phyloP scores from a whole-genome alignment of 192 early-diverging fungal genomes.

The Allomyces macrogynus region DNA sequence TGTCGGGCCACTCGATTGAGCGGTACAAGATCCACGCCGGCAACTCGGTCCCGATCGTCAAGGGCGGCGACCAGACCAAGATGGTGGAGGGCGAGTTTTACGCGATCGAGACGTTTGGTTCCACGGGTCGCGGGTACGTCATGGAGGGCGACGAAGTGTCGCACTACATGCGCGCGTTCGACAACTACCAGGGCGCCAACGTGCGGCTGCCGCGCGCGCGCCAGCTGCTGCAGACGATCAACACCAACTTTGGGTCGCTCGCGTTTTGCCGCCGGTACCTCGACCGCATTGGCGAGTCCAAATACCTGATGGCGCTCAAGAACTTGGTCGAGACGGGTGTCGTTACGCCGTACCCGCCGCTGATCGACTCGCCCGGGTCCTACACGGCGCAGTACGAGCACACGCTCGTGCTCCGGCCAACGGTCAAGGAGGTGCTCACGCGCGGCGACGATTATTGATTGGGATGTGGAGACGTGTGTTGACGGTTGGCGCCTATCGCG shows the following conservation, averaged over 20 bases:
- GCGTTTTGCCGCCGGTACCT: conserved; percentile 90
- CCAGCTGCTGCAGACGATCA: conserved; percentile 54
- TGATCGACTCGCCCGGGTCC: conserved; percentile 60
- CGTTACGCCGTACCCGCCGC: conserved; percentile 71
- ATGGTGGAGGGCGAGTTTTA: conserved; percentile 92
- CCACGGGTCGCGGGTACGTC: conserved; percentile 74
- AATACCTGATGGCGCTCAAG: conserved; percentile 70
- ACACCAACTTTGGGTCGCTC: conserved; percentile 78
- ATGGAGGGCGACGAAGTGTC: conserved; percentile 74
- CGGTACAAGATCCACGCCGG: conserved; percentile 81
- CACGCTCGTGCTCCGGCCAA: conserved; percentile 74
- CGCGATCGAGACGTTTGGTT: conserved; percentile 94
- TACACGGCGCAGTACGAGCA: conserved; percentile 97
- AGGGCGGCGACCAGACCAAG: conserved; percentile 64
- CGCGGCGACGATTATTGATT: conserved; percentile 49
- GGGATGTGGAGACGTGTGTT: no score
- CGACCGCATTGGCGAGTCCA: conserved; percentile 78
- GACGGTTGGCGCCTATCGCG: no score
- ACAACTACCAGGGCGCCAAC: conserved; percentile 20
- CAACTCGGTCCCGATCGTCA: conserved; percentile 89
- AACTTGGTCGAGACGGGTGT: conserved; percentile 64
- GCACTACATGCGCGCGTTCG: conserved; percentile 59
- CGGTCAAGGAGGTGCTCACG: conserved; percentile 62
- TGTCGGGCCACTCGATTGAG: conserved; percentile 88
- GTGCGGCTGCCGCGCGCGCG: conserved; percentile 49